phyloP scores from a whole-genome alignment of 2,329 filamentous ascomycete genomes.

The Cladosporium sp. region DNA sequence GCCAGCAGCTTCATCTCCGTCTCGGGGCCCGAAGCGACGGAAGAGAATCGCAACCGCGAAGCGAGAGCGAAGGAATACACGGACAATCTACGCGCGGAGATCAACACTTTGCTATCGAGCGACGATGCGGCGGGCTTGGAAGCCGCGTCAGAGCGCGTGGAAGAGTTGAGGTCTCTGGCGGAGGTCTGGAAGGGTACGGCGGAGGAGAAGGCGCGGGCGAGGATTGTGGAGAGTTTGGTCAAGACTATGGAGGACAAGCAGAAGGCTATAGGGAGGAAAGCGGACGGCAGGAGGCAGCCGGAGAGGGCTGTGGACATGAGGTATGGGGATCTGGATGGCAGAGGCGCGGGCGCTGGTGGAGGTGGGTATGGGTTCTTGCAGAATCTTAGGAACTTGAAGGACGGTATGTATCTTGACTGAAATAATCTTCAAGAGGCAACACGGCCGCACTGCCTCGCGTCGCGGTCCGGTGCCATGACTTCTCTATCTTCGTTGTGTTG shows the following conservation, averaged over 20 bases:
- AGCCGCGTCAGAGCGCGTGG: constrained; percentile 71
- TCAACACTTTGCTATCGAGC: constrained; percentile 62
- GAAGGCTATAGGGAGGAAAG: constrained; percentile 42
- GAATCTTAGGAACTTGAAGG: constrained; percentile 54
- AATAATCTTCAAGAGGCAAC: neutral
- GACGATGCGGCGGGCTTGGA: constrained; percentile 65
- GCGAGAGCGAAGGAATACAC: constrained; percentile 85
- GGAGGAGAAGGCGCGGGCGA: constrained; percentile 81
- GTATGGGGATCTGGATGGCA: constrained; percentile 15
- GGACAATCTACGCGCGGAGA: constrained; percentile 68
- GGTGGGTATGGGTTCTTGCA: constrained; percentile 53
- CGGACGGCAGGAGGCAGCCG: constrained; percentile 17
- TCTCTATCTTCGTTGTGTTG: too few relatives aligned
- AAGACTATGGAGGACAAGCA: constrained; percentile 78
- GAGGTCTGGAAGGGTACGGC: constrained; percentile 93
- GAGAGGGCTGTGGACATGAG: constrained; percentile 16
- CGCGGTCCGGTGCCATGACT: too few relatives aligned
- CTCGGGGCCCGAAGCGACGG: constrained; percentile 68
- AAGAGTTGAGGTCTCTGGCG: constrained; percentile 73
- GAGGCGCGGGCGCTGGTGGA: constrained; percentile 40
- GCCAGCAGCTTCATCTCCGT: constrained; percentile 79
- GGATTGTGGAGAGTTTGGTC: constrained; percentile 78
- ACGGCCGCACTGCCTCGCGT: too few relatives aligned
- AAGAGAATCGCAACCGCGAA: constrained; percentile 67
- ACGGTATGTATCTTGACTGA: constrained; percentile 54